Evolutionary conservation across 1,139 yeast species (phyloP).

Genomic region (Geotrichum aggregatum): DNA sequence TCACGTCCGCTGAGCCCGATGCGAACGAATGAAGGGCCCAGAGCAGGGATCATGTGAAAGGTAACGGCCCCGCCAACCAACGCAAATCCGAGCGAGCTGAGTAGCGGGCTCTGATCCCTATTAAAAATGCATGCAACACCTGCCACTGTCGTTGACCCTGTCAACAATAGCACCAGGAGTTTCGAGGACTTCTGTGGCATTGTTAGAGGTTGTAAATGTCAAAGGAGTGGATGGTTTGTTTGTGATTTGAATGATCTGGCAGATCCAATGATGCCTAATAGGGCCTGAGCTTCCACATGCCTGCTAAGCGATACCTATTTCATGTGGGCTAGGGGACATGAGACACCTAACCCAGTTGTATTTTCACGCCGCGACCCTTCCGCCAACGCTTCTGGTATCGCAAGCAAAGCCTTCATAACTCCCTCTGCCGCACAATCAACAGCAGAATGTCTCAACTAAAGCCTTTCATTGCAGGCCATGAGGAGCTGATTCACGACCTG

Average conservation of each 20-base stretch:
- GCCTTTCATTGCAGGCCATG: constrained; percentile 85
- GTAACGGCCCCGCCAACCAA: constrained; percentile 62
- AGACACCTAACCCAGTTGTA: neutral
- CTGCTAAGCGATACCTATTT: too few relatives aligned
- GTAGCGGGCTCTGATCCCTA: constrained; percentile 30
- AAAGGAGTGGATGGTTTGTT: too few relatives aligned
- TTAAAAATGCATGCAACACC: constrained; percentile 27
- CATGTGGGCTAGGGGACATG: neutral
- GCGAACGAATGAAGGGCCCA: constrained; percentile 61
- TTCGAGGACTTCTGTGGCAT: too few relatives aligned
- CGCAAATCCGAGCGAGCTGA: constrained; percentile 52
- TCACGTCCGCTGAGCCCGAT: constrained; percentile 85
- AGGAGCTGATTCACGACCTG: constrained; percentile 82
- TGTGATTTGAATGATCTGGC: too few relatives aligned
- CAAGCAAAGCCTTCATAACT: too few relatives aligned
- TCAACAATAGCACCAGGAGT: neutral
- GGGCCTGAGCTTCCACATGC: too few relatives aligned
- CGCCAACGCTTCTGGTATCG: too few relatives aligned
- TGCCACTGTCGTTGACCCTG: constrained; percentile 12
- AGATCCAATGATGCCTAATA: too few relatives aligned
- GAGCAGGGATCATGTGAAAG: constrained; percentile 58
- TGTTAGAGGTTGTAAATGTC: too few relatives aligned
- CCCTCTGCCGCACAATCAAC: neutral
- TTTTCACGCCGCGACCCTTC: too few relatives aligned
- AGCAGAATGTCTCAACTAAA: constrained; percentile 38